phyloP scores from a whole-genome alignment of 2,329 filamentous ascomycete species.

The Aureobasidium subglaciale region DNA sequence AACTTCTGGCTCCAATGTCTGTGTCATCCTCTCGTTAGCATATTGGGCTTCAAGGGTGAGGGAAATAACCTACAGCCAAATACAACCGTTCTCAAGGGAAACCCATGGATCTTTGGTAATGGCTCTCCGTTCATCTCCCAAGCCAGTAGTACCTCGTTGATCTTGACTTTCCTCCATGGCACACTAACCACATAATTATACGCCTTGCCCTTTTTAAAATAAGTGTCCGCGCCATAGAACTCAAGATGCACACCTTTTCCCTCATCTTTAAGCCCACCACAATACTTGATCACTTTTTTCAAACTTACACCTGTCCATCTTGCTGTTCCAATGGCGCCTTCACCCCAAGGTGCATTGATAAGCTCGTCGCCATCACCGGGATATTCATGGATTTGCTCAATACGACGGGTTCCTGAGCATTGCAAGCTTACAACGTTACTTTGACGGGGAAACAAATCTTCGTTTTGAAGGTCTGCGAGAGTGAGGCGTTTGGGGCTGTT shows the following conservation, averaged over 20 bases:
- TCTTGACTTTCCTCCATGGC: constrained; percentile 61
- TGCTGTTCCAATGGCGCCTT: constrained; percentile 62
- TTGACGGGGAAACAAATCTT: constrained; percentile 52
- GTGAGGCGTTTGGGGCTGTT: constrained; percentile 51
- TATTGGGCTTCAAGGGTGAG: no score
- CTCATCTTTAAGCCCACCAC: constrained; percentile 51
- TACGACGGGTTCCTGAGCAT: constrained; percentile 61
- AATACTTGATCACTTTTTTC: constrained; percentile 64
- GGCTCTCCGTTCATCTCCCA: constrained; percentile 67
- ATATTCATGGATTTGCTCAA: constrained; percentile 61
- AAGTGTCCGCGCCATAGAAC: constrained; percentile 63
- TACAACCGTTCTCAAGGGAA: constrained; percentile 55
- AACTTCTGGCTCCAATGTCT: constrained; percentile 57
- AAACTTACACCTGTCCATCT: constrained; percentile 56
- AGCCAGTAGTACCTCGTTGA: constrained; percentile 57
- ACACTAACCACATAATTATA: constrained; percentile 63
- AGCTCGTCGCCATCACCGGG: constrained; percentile 53
- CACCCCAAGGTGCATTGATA: constrained; percentile 42
- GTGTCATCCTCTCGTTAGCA: constrained; percentile 25
- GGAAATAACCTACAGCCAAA: constrained; percentile 28
- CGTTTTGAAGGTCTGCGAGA: constrained; percentile 54
- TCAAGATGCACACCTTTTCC: constrained; percentile 53
- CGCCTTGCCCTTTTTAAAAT: constrained; percentile 60
- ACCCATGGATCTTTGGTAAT: constrained; percentile 59
- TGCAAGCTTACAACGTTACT: constrained; percentile 57